Percentiles rank a stretch among this genome's conserved stretches.
phyloP scores from a whole-genome alignment of 2,329 filamentous ascomycete genomes.

The Colletotrichum simmondsii region DNA sequence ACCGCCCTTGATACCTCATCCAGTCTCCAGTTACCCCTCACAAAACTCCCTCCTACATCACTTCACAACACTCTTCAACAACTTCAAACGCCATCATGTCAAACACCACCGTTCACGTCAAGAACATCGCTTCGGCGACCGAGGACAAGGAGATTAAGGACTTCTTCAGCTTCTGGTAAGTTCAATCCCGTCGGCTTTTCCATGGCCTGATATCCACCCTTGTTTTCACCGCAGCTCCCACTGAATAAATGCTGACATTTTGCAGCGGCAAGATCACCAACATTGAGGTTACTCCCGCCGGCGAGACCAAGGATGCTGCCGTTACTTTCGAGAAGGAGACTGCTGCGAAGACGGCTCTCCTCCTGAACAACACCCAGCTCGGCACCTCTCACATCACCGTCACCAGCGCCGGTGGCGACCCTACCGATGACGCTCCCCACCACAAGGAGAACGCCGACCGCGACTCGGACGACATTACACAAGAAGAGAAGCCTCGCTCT shows the following conservation, averaged over 20 bases:
- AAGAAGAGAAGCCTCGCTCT: constrained; percentile 96
- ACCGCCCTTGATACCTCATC: constrained; percentile 28
- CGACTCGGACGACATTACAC: constrained; percentile 78
- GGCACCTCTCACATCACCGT: constrained; percentile 86
- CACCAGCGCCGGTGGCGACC: constrained; percentile 73
- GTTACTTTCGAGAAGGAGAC: constrained; percentile 98
- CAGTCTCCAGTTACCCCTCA: constrained; percentile 28
- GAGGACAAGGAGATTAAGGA: constrained; percentile 91
- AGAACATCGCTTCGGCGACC: constrained; percentile 86
- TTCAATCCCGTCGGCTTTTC: constrained; percentile 19
- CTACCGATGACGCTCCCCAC: constrained; percentile 68
- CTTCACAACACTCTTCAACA: constrained; percentile 3
- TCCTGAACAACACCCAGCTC: constrained; percentile 96
- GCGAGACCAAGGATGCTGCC: constrained; percentile 82
- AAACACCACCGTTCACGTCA: constrained; percentile 81
- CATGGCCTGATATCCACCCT: background rate
- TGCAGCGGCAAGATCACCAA: constrained; percentile 88
- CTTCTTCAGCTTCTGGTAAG: constrained; percentile 97
- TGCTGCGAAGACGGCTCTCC: constrained; percentile 94
- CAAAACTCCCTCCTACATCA: constrained; percentile 28
- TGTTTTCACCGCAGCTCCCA: background rate
- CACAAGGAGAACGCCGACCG: constrained; percentile 66
- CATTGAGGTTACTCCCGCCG: constrained; percentile 78
- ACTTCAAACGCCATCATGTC: constrained; percentile 57
- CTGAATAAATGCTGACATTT: constrained; percentile 22